phyloP scores from a whole-genome alignment of 2,329 filamentous ascomycete species.

The Acephala macrosclerotiorum region DNA sequence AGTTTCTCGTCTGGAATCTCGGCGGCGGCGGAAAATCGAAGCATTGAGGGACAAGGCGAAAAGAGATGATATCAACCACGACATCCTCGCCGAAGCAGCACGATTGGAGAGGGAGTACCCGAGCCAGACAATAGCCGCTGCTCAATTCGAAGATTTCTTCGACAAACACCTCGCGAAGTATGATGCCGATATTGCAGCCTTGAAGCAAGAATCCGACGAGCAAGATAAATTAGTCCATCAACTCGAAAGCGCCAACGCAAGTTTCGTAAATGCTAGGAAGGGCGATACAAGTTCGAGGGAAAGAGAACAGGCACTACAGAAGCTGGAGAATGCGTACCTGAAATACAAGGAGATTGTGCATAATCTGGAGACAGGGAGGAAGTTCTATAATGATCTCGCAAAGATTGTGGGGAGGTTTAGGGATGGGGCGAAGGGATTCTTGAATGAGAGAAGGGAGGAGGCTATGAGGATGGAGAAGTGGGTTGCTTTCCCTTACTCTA shows the following conservation, averaged over 20 bases:
- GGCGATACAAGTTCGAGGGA: constrained; percentile 69
- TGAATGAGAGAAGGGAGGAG: constrained; percentile 81
- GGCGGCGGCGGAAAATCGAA: constrained; percentile 81
- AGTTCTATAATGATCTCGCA: constrained; percentile 96
- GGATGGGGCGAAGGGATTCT: constrained; percentile 81
- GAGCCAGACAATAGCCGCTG: constrained; percentile 82
- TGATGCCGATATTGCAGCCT: constrained; percentile 75
- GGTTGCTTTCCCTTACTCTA: constrained; percentile 43
- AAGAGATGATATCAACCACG: constrained; percentile 86
- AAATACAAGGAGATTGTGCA: constrained; percentile 96
- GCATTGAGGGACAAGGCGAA: constrained; percentile 79
- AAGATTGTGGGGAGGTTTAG: constrained; percentile 86
- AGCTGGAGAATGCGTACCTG: constrained; percentile 88
- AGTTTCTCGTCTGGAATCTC: constrained; percentile 80
- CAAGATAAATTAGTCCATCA: constrained; percentile 76
- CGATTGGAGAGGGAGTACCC: constrained; percentile 87
- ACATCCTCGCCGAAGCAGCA: constrained; percentile 83
- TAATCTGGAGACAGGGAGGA: constrained; percentile 89
- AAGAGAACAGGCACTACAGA: constrained; percentile 86
- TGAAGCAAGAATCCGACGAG: constrained; percentile 76
- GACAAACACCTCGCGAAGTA: constrained; percentile 83
- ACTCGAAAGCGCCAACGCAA: constrained; percentile 77
- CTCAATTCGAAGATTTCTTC: constrained; percentile 92
- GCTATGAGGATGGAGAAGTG: constrained; percentile 81
- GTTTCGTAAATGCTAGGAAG: constrained; percentile 75